Conservation (phyloP, 345 rosid genomes). For the Hibiscus mutabilis region DNA sequence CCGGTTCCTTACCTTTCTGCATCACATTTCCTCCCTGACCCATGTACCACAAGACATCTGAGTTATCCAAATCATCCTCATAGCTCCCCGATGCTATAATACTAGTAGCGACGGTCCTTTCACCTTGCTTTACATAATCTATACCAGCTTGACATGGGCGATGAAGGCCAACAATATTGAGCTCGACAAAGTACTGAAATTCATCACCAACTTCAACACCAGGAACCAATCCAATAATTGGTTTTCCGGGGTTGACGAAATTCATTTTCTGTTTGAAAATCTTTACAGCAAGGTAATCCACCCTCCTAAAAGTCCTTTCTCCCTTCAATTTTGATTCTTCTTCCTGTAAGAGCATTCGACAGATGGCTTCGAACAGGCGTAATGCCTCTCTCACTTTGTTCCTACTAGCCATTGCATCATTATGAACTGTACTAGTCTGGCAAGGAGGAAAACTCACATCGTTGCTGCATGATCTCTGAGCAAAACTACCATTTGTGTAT, state of each 20-base stretch:
- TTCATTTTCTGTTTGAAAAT: conserved; percentile 49
- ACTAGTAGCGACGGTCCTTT: conserved; percentile 46
- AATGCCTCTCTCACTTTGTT: conserved; percentile 69
- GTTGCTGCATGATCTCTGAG: conserved; percentile 15
- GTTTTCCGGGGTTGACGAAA: conserved; percentile 32
- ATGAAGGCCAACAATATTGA: conserved; percentile 69
- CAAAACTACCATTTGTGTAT: conserved; percentile 4
- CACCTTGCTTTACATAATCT: conserved; percentile 45
- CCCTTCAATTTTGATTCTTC: conserved; percentile 49
- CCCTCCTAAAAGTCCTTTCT: conserved; percentile 28
- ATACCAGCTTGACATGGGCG: conserved; percentile 65
- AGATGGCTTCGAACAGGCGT: conserved; percentile 62
- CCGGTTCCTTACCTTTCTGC: conserved; percentile 45
- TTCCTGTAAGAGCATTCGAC: conserved; percentile 66
- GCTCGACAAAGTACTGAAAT: conserved; percentile 72
- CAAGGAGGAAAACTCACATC: conserved; percentile 48
- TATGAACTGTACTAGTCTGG: conserved; percentile 16
- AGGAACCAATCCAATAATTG: conserved; percentile 62
- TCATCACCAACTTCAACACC: conserved; percentile 82
- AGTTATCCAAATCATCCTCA: conserved; percentile 47
- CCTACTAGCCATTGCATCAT: conserved; percentile 32
- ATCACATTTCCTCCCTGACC: conserved; percentile 76
- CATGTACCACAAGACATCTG: conserved; percentile 60
- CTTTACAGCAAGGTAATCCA: conserved; percentile 54
- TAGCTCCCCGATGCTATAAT: conserved; percentile 71